These are phyloP conservation scores for Aeminium ludgeri DNA, from an alignment of 495 filamentous ascomycete species.

Conservation along the genomic window DNA sequence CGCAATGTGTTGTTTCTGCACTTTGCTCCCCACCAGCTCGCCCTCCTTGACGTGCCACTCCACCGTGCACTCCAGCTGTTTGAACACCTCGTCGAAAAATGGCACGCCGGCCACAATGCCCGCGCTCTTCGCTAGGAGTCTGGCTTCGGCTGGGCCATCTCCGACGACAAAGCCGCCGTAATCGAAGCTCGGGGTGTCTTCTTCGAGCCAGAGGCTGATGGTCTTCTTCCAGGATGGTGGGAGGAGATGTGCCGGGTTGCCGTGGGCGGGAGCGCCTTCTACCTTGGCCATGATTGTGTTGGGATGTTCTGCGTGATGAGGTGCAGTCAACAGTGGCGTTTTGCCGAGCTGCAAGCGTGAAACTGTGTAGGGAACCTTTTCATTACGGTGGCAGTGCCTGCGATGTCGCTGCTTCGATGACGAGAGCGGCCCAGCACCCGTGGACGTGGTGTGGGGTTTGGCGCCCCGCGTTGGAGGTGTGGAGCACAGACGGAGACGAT, in stretches of 20 bases:
- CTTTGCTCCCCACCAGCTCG: slow-evolving; percentile 22
- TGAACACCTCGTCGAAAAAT: slow-evolving; percentile 90
- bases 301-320: no score
- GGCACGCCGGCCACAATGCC: slow-evolving; percentile 84
- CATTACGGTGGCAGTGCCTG: no score
- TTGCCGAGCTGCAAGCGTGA: no score
- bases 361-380: no score
- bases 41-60: slow-evolving; percentile 80
- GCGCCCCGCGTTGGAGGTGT: no score
- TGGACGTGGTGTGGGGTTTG: no score
- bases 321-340: no score
- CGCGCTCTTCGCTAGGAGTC: slow-evolving; percentile 70
- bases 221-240: slow-evolving; percentile 67
- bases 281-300: slow-evolving; percentile 6
- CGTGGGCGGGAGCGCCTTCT: slow-evolving; percentile 41
- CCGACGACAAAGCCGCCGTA: slow-evolving; percentile 96
- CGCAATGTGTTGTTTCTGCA: slow-evolving; percentile 38
- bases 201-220: slow-evolving; percentile 72
- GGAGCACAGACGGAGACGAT: no score
- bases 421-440: no score
- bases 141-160: slow-evolving; percentile 56
- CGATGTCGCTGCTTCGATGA: no score
- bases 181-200: slow-evolving; percentile 91
- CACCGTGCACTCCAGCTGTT: slow-evolving; percentile 75
- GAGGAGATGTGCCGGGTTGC: slow-evolving; percentile 63